Base-by-base conservation (phyloP, 2,329 filamentous ascomycete species). In the Aureobasidium subglaciale region DNA sequence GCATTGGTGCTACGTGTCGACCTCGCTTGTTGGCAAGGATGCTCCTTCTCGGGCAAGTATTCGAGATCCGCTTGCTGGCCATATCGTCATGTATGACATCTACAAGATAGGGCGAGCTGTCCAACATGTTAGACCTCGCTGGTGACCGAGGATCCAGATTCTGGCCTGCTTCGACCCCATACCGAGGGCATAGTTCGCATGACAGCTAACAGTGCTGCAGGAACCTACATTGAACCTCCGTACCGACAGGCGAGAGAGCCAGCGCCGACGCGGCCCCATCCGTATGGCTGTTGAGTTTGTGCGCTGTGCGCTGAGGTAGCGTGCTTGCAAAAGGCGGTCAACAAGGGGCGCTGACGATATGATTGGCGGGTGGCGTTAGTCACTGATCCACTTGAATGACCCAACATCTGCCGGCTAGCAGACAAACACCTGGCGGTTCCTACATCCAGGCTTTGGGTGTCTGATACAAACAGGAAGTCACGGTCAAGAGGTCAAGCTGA, bases 1-100 rank as follows among this genome's bases (percentile, higher is more conserved):
- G 40, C 29, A 43, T 43, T 55, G 50, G 50, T 55, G 50, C 50
- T 55, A 55, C 50, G 50, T 55, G 50, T 43, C 50, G 38, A 13
- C 50, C 38, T 55, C 50, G 50, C 50, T 55, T 55, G 50, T 45
- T 55, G 50, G 40, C 50, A 43, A 55, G 40, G 50, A 45, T 45
- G 20, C 35, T 55, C 29, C 29, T 45, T 37, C 13, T 34, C 34
- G 35, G 30, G 45, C 13, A 18, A 32, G 27, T 18, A 43, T 37
- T 25, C 40, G 20, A 55, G 50, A 55, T 55, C 50, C 32, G 29
- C 40, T 15, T 22, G 6, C 15, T 37, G 24, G 43, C 32, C 27
- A 29, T 45, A 55, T 32, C 50, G 38, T 55, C 50, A 54, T 54
- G 24, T 2, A 15, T 27, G 40, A 35, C 50, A 45, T 24, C n/a